phyloP scores from a whole-genome alignment of 2,329 filamentous ascomycete genomes.

The Monilinia vaccinii-corymbosi region DNA sequence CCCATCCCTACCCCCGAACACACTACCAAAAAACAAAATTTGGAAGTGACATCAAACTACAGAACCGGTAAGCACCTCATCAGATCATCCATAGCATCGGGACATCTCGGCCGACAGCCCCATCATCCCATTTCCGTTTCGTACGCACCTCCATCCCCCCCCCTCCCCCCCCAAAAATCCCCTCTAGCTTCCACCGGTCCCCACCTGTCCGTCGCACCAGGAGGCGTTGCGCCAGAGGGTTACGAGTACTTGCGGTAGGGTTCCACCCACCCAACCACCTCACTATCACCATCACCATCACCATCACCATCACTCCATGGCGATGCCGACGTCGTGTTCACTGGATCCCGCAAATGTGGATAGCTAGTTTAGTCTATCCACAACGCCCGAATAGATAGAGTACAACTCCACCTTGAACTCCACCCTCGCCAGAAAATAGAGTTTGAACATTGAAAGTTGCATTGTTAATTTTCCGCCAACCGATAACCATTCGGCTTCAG shows the following conservation, averaged over 20 bases:
- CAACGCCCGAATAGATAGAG: not conserved
- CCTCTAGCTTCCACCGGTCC: not conserved
- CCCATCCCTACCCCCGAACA: not conserved
- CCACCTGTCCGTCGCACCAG: not conserved
- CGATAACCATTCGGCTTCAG: too few relatives aligned
- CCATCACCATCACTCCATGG: too few relatives aligned
- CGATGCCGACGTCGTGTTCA: not conserved
- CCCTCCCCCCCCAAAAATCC: not conserved
- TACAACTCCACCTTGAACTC: not conserved
- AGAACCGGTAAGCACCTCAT: not conserved
- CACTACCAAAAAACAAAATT: not conserved
- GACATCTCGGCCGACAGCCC: not conserved
- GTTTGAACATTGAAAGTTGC: not conserved
- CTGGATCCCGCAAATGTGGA: not conserved
- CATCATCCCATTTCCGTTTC: not conserved
- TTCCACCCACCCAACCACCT: not conserved
- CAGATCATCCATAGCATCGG: not conserved
- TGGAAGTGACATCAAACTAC: not conserved
- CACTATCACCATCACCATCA: too few relatives aligned
- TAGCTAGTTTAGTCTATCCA: not conserved
- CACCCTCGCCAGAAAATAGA: not conserved
- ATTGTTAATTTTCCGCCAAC: too few relatives aligned
- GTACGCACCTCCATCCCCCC: too few relatives aligned
- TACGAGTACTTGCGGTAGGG: not conserved
- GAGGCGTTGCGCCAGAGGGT: not conserved